Percentiles rank a stretch among this genome's conserved stretches.
Evolutionary conservation across 352 stramenopile genomes (phyloP).

Genomic region (Pythium sp.): DNA sequence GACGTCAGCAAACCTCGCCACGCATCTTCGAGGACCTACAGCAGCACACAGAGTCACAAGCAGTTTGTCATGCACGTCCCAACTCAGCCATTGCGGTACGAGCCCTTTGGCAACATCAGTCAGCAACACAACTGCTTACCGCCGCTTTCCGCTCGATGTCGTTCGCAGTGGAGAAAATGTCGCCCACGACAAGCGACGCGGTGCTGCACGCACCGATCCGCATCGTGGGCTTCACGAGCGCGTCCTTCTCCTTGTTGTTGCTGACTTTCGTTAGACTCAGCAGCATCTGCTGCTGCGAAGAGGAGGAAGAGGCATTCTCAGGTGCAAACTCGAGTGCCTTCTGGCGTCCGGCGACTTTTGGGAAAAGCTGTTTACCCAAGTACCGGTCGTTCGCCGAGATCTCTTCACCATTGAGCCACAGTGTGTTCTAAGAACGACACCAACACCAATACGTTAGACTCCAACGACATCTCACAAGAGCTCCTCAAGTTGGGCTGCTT

Average conservation of each 20-base stretch:
- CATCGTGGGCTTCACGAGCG: neutral
- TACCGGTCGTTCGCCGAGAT: constrained; percentile 46
- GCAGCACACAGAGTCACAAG: neutral
- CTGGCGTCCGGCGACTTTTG: constrained; percentile 23
- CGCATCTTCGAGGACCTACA: constrained; percentile 48
- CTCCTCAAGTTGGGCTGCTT: neutral
- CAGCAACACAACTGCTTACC: constrained; percentile 16
- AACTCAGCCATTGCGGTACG: no score
- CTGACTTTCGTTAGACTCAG: neutral
- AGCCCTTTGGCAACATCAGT: neutral
- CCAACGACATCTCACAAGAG: neutral
- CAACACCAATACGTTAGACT: neutral
- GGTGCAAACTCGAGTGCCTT: constrained; percentile 9
- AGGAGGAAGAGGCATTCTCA: neutral
- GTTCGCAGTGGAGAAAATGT: constrained; percentile 44
- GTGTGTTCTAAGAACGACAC: constrained; percentile 38
- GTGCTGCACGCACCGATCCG: constrained; percentile 11
- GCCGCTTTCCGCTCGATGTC: constrained; percentile 54
- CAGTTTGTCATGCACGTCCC: no score
- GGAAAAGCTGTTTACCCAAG: constrained; percentile 56
- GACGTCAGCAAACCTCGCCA: constrained; percentile 52
- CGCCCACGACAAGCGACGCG: constrained; percentile 26
- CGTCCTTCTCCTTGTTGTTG: constrained; percentile 25
- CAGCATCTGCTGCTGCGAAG: neutral
- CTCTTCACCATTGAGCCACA: constrained; percentile 60